phyloP scores from a whole-genome alignment of 352 stramenopile genomes.

The Pythium coloratum region DNA sequence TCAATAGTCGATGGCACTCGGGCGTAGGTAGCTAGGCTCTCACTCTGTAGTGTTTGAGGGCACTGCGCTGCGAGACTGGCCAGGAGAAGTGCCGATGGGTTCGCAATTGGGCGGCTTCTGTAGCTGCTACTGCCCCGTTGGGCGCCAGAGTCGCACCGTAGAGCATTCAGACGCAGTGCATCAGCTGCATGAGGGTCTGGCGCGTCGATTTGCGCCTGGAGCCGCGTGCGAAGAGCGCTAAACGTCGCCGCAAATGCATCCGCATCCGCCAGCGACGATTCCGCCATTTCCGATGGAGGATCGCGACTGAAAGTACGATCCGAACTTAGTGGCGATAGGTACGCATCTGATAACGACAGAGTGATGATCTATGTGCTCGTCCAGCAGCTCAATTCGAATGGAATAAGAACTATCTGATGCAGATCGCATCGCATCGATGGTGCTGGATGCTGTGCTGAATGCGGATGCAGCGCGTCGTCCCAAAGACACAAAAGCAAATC shows the following conservation, averaged over 20 bases:
- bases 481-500: neutral
- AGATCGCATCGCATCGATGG: neutral
- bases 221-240: slow-evolving; percentile 2
- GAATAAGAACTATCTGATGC: neutral
- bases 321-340: neutral
- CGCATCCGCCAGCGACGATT: neutral
- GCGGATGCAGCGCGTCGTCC: neutral
- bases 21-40: neutral
- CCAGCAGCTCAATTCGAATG: neutral
- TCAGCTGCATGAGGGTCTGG: neutral
- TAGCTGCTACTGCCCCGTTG: neutral
- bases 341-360: slow-evolving; percentile 1
- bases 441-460: neutral
- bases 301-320: neutral
- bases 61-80: neutral
- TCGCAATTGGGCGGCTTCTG: neutral
- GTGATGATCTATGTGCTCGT: neutral
- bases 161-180: neutral
- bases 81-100: neutral
- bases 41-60: neutral
- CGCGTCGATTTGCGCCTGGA: slow-evolving; percentile 13
- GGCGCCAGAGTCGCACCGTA: neutral
- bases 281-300: neutral
- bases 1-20: neutral
- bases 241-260: slow-evolving; percentile 9